Base-by-base conservation (phyloP, 2,329 filamentous ascomycete species). In the Xylaria sp. region DNA sequence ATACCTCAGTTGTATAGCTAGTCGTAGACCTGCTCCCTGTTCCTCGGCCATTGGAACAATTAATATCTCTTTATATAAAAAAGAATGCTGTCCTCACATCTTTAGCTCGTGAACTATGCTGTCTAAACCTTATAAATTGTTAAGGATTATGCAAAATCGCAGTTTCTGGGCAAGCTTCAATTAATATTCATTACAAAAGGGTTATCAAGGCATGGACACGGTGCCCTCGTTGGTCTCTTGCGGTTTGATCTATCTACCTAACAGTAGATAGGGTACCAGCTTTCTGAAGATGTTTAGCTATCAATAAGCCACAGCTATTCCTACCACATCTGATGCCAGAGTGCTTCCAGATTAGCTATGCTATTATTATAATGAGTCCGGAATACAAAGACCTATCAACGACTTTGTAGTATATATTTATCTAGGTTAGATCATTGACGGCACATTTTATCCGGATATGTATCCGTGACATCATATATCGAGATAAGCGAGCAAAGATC, bases 1-100 rank as follows among this genome's bases (percentile, higher is more conserved):
- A 38, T 33, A 9, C 25, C 54, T 51, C 56, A 20, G 27, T 27
- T 65, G 62, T 63, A 68, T 56, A 42, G 6, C 17, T 62, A 65
- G 22, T 42, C 59, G 11, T 38, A 29, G 39, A 49, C 15, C 44
- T 38, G 31, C 7, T 27, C 54, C 49, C 58, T 66, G 33, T 59
- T 55, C 55, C n/a, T 63, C 25, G 22, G 7, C 17, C 47, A 45
- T 36, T 9, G 2, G 9, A 38, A 20, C 13, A 64, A 53, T 47
- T 47, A 53, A 58, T 53, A 57, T 58, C 39, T 57, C 29, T 9
- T 33, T 7, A 6, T 25, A 47, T 22, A 38, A 11, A 55, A 11
- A 25, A 5, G 11, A 20, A 13, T n/a, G 27, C 15, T 13, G 22
- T 50, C 42, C 25, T 42, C 13, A 20, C 9, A 47, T 36, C 49